Evolutionary conservation across 208 protist species (phyloP).

Genomic region (Crithidia expoeki): DNA sequence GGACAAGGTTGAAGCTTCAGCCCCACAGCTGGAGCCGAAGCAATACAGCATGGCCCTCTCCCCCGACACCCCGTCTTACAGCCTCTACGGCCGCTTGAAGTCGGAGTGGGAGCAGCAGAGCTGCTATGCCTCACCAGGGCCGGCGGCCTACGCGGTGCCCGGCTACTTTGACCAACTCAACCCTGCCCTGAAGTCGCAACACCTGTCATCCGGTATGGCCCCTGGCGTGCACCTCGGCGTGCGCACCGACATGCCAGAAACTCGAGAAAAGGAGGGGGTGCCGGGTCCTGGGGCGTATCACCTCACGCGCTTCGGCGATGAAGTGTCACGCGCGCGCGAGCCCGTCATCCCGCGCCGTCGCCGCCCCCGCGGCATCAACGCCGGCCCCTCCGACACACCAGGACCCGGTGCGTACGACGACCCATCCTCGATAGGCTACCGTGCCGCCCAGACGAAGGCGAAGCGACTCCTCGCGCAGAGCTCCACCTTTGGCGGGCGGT

Average conservation of each 20-base stretch:
- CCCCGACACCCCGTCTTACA: slow-evolving; percentile 71
- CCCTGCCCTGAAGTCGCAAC: slow-evolving; percentile 9
- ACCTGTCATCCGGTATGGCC: slow-evolving; percentile 28
- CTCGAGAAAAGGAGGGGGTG: slow-evolving; percentile 32
- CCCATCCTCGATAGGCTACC: slow-evolving; percentile 69
- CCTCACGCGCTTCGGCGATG: slow-evolving; percentile 54
- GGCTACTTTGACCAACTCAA: slow-evolving; percentile 50
- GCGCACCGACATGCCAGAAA: slow-evolving; percentile 40
- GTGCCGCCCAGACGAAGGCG: slow-evolving; percentile 27
- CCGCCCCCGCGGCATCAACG: neutral
- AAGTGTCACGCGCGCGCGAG: slow-evolving; percentile 34
- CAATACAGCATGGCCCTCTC: slow-evolving; percentile 74
- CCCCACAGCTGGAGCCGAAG: slow-evolving; percentile 38
- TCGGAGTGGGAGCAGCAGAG: slow-evolving; percentile 40
- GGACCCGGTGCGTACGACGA: slow-evolving; percentile 79
- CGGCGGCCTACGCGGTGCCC: slow-evolving; percentile 60
- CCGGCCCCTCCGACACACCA: slow-evolving; percentile 11
- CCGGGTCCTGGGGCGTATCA: slow-evolving; percentile 46
- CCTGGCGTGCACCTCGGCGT: slow-evolving; percentile 62
- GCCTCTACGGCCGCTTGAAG: slow-evolving; percentile 57
- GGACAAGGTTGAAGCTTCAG: neutral
- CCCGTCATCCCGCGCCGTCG: slow-evolving; percentile 40
- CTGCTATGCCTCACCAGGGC: slow-evolving; percentile 25
- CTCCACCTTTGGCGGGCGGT: slow-evolving; percentile 68
- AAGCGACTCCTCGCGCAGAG: slow-evolving; percentile 39